Evolutionary conservation across 176 grass and related monocot species (phyloP).

Genomic region (Musa acuminata): DNA sequence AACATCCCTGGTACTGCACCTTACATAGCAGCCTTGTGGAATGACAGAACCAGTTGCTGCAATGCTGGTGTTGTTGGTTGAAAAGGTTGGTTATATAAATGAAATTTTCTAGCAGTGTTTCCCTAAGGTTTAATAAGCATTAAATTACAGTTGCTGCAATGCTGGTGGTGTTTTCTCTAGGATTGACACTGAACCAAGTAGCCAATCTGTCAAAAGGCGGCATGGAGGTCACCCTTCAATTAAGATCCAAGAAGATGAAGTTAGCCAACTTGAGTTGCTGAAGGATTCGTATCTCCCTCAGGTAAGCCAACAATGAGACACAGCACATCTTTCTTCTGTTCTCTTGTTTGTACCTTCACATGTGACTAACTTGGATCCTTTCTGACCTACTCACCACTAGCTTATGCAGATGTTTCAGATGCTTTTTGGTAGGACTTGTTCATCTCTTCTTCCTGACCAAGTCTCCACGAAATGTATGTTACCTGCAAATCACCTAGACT

Average conservation of each 20-base stretch:
- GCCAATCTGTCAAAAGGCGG: neutral
- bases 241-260: neutral
- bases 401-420: neutral
- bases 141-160: too few relatives aligned
- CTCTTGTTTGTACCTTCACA: neutral
- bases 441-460: neutral
- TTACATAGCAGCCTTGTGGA: too few relatives aligned
- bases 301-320: too few relatives aligned
- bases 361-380: neutral
- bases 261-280: neutral
- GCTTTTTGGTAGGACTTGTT: neutral
- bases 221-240: neutral
- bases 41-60: too few relatives aligned
- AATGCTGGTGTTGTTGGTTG: too few relatives aligned
- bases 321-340: neutral
- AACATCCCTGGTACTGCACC: too few relatives aligned
- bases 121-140: too few relatives aligned
- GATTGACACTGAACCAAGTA: neutral
- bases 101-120: too few relatives aligned
- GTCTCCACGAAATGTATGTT: neutral
- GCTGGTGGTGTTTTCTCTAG: neutral
- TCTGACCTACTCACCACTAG: neutral
- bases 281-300: neutral
- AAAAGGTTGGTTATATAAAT: too few relatives aligned
- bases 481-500: neutral